phyloP scores from a whole-genome alignment of 768 basidiomycete species.

The Trametes gibbosa region DNA sequence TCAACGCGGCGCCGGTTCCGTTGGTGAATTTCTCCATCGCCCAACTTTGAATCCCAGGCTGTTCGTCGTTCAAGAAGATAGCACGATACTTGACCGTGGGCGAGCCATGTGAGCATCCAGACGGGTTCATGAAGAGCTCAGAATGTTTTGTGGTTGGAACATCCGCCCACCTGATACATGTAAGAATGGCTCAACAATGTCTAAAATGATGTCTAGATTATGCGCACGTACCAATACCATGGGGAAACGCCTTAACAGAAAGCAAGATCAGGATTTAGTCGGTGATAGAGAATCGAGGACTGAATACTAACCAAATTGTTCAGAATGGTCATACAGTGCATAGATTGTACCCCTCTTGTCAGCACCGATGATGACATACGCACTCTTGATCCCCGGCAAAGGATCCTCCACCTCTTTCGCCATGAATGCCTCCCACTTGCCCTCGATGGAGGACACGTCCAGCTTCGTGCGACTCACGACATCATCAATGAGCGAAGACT shows the following conservation, averaged over 20 bases:
- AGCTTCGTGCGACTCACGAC: conserved; percentile 51
- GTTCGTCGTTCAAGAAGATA: conserved; percentile 75
- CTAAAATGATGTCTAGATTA: neutral
- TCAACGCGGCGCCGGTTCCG: conserved; percentile 47
- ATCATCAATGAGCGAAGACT: conserved; percentile 50
- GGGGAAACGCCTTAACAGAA: conserved; percentile 52
- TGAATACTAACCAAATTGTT: conserved; percentile 52
- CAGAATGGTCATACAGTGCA: conserved; percentile 64
- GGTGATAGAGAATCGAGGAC: neutral
- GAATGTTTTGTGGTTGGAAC: conserved; percentile 55
- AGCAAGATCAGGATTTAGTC: neutral
- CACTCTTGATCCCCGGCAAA: conserved; percentile 53
- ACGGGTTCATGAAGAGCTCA: conserved; percentile 44
- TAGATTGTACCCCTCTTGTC: conserved; percentile 71
- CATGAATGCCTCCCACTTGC: conserved; percentile 66
- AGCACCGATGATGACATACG: conserved; percentile 66
- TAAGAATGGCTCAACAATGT: neutral
- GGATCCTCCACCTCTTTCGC: conserved; percentile 52
- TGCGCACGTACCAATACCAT: conserved; percentile 55
- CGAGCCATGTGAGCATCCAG: conserved; percentile 48
- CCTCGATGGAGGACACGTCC: conserved; percentile 55
- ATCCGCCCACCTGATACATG: conserved; percentile 62
- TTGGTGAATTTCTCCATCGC: conserved; percentile 67
- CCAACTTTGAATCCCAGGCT: conserved; percentile 71
- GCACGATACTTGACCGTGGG: conserved; percentile 72